Conservation (phyloP, 1,284 basidiomycete genomes). For the Porogramme epimiltina region DNA sequence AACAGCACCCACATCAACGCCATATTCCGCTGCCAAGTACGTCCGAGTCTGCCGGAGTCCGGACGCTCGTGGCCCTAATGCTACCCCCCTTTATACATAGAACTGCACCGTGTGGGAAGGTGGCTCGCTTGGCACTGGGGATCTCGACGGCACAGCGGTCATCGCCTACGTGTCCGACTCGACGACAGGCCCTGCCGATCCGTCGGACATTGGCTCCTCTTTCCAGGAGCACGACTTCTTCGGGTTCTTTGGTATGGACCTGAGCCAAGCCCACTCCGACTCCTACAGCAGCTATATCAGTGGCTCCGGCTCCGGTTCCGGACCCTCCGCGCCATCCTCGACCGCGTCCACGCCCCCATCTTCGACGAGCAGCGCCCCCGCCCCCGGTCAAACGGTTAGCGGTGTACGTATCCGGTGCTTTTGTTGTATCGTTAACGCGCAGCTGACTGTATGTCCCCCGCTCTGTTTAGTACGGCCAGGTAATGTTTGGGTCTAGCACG, state of each 20-base stretch:
- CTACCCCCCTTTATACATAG: constrained; percentile 9
- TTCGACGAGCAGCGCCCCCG: constrained; percentile 18
- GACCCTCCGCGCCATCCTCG: constrained; percentile 11
- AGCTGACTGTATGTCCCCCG: not conserved
- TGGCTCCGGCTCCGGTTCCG: constrained; percentile 13
- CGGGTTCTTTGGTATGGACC: constrained; percentile 31
- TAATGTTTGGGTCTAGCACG: not conserved
- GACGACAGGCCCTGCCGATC: constrained; percentile 25
- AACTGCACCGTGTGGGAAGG: constrained; percentile 32
- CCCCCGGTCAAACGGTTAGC: constrained; percentile 26
- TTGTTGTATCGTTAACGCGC: not conserved
- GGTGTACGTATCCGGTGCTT: not conserved
- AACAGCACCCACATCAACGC: constrained; percentile 34
- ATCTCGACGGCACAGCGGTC: constrained; percentile 27
- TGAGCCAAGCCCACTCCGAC: constrained; percentile 26
- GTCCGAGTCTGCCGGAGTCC: not conserved
- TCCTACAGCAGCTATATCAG: constrained; percentile 28
- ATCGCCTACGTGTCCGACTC: constrained; percentile 30
- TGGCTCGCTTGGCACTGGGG: constrained; percentile 29
- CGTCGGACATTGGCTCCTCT: constrained; percentile 27
- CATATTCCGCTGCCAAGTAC: constrained; percentile 33
- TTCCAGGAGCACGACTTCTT: constrained; percentile 32
- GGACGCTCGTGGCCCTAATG: not conserved
- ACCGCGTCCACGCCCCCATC: constrained; percentile 13
- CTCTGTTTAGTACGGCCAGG: not conserved